Evolutionary conservation across 2,329 filamentous ascomycete genomes (phyloP), one percentile per base, ranked within the genome.

Genomic region (Elsinoe fawcettii): DNA sequence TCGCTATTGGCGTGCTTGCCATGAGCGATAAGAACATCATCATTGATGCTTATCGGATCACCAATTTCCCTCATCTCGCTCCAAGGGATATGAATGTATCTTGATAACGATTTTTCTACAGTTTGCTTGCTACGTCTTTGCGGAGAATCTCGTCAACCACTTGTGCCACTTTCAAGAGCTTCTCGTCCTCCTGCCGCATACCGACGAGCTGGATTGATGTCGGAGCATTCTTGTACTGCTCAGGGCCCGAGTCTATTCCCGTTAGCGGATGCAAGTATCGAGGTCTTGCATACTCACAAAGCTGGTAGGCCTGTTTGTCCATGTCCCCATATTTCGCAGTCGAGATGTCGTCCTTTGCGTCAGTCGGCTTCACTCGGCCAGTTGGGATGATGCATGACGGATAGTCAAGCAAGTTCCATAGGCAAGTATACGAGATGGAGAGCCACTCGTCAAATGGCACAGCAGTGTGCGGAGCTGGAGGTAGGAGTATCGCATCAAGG

Each of bases 121-220:
- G 25, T 14, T 51, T 34, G 27, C 46, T 51, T 51, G 16, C 46
- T 18, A 32, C 25, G 16, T 51, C 46, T 7, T 18, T 36, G 16
- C 63, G 47, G n/a, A 63, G 41, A 25, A 69, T 64, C 11, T 57
- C 60, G 32, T 70, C 67, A 18, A 71, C 20, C 5, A 66, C 47
- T 9, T 55, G 58, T 25, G 64, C 67, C 4, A 60, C 43, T 7
- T 64, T 63, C n/a, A 61, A 36, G 37, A 70, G 61, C 14, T 60
- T 61, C 44, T 70, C 65, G 56, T 71, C 67, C 34, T 58, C 60
- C 22, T 69, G 64, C 44, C 61, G 61, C 57, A 67, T 67, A 39
- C 69, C 69, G 7, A 70, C 65, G n/a, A 70, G 22, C 56, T 70
- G 67, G 23, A 69, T 55, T 47, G 60, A 62, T 39, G 68, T 44